These are phyloP conservation scores for Anthracocystis panici-leucophaei DNA, from an alignment of 1,284 basidiomycete genomes.

Conservation along the genomic window DNA sequence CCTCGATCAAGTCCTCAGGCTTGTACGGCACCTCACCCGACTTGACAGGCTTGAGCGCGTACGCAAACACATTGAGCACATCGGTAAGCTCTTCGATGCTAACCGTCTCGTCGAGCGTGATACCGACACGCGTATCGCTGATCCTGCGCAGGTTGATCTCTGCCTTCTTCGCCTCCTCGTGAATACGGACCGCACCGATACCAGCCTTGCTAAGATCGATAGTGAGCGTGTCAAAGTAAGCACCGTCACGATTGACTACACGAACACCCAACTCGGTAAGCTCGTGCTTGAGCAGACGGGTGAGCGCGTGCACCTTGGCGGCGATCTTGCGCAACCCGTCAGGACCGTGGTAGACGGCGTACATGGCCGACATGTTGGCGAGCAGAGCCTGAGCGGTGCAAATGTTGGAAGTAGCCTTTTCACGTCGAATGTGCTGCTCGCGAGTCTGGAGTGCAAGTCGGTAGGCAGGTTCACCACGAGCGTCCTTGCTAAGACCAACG, in stretches of 20 bases:
- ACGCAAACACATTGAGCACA: conserved; percentile 85
- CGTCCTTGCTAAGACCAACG: conserved; percentile 89
- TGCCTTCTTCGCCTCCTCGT: conserved; percentile 77
- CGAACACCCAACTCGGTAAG: conserved; percentile 81
- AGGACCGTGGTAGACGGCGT: conserved; percentile 92
- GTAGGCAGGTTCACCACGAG: conserved; percentile 86
- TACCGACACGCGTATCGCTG: conserved; percentile 82
- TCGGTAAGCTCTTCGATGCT: conserved; percentile 75
- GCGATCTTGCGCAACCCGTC: conserved; percentile 87
- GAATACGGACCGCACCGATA: conserved; percentile 77
- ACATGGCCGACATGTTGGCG: conserved; percentile 69
- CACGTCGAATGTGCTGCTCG: conserved; percentile 70
- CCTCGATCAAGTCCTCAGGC: conserved; percentile 55
- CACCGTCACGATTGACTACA: conserved; percentile 72
- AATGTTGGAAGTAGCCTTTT: conserved; percentile 69
- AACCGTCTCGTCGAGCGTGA: conserved; percentile 93
- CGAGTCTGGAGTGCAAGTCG: conserved; percentile 84
- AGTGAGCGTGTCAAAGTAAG: conserved; percentile 95
- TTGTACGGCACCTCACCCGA: conserved; percentile 60
- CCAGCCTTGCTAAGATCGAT: conserved; percentile 79
- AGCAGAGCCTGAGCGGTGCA: conserved; percentile 68
- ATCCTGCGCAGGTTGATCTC: conserved; percentile 88
- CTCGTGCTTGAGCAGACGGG: conserved; percentile 80
- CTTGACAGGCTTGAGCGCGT: conserved; percentile 69
- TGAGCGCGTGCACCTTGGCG: conserved; percentile 88